phyloP scores from a whole-genome alignment of 2,329 filamentous ascomycete species.

The Akanthomyces uredinophilus region DNA sequence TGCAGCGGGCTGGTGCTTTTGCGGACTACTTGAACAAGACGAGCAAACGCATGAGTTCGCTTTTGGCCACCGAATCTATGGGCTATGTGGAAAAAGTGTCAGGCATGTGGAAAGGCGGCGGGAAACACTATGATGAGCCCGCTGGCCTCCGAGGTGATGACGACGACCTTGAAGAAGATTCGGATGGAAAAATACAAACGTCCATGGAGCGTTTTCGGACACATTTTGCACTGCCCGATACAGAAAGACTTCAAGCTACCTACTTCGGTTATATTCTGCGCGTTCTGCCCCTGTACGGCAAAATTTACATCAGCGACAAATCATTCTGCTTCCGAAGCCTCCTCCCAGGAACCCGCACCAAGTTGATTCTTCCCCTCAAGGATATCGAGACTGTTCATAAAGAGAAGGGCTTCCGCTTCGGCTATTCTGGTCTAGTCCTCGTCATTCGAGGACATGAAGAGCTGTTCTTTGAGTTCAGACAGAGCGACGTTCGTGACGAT shows the following conservation, averaged over 20 bases:
- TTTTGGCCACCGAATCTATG: constrained; percentile 87
- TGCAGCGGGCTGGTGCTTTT: constrained; percentile 77
- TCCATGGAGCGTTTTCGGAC: constrained; percentile 78
- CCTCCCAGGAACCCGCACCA: constrained; percentile 82
- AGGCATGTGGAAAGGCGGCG: constrained; percentile 91
- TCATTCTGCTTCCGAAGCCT: constrained; percentile 92
- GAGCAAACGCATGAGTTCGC: constrained; percentile 72
- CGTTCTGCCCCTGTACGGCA: constrained; percentile 87
- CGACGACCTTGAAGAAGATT: constrained; percentile 50
- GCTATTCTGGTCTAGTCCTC: constrained; percentile 86
- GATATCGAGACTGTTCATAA: constrained; percentile 93
- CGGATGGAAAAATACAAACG: constrained; percentile 59
- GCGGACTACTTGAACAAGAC: constrained; percentile 77
- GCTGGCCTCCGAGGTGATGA: constrained; percentile 48
- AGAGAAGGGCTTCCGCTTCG: constrained; percentile 89
- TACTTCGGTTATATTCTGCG: constrained; percentile 92
- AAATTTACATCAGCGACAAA: constrained; percentile 86
- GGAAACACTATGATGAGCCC: constrained; percentile 75
- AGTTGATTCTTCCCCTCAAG: constrained; percentile 82
- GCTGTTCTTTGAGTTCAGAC: constrained; percentile 89
- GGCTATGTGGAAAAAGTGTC: constrained; percentile 96
- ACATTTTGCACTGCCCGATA: constrained; percentile 83
- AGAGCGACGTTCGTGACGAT: constrained; percentile 75
- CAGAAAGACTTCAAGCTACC: constrained; percentile 78
- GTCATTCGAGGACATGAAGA: constrained; percentile 93